Percentiles rank a stretch among this genome's conserved stretches.
Evolutionary conservation across 202 grass and related monocot species (phyloP).

Genomic region (Setaria italica): DNA sequence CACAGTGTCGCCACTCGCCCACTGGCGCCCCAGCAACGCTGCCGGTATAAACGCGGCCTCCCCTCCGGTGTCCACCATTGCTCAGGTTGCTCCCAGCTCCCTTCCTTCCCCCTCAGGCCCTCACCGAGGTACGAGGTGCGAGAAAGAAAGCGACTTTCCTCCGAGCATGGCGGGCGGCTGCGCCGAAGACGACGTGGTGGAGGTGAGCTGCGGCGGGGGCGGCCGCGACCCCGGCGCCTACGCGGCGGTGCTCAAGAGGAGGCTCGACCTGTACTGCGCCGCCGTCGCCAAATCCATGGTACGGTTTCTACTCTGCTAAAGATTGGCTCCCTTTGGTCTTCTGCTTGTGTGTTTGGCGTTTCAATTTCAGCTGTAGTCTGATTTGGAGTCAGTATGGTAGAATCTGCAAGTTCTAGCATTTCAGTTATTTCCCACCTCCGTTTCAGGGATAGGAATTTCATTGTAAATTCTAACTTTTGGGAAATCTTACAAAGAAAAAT

Average conservation of each 20-base stretch:
- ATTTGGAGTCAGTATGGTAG: neutral
- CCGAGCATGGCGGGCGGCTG: conserved; percentile 32
- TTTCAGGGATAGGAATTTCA: neutral
- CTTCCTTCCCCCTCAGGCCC: neutral
- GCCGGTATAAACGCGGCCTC: conserved; percentile 37
- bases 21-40: neutral
- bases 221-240: conserved; percentile 61
- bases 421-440: neutral
- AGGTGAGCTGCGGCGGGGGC: conserved; percentile 39
- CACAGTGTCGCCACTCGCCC: neutral
- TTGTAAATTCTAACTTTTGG: neutral
- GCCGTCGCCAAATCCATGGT: conserved; percentile 88
- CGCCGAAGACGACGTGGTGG: conserved; percentile 48
- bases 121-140: neutral
- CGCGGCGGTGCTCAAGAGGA: conserved; percentile 73
- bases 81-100: neutral
- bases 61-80: conserved; percentile 22
- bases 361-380: neutral
- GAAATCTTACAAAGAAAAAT: neutral
- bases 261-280: conserved; percentile 82
- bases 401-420: neutral
- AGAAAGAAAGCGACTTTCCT: conserved; percentile 8
- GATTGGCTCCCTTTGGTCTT: neutral
- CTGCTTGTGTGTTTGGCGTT: neutral
- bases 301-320: neutral